phyloP scores from a whole-genome alignment of 768 basidiomycete genomes.

The Hortiboletus campestris region DNA sequence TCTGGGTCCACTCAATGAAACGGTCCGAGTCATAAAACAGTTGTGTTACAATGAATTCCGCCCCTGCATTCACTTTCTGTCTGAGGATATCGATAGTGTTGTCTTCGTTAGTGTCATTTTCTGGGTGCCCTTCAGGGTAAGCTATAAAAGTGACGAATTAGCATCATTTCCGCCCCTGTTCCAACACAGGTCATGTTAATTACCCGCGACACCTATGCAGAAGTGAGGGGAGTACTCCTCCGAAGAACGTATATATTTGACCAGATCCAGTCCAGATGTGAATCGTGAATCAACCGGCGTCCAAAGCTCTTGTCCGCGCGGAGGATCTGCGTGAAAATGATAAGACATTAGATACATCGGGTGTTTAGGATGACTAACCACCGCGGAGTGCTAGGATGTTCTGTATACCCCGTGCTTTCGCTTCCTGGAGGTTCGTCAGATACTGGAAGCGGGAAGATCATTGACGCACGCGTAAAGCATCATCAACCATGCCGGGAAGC shows the following conservation, averaged over 20 bases:
- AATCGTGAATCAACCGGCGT: constrained; percentile 82
- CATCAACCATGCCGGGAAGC: constrained; percentile 83
- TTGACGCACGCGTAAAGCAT: constrained; percentile 69
- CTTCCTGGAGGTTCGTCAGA: constrained; percentile 47
- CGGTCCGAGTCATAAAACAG: constrained; percentile 94
- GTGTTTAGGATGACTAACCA: constrained; percentile 45
- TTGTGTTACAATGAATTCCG: constrained; percentile 95
- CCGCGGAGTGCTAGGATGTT: constrained; percentile 93
- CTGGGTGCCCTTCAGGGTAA: constrained; percentile 89
- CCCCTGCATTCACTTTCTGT: constrained; percentile 89
- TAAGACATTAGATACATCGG: neutral
- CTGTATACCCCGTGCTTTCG: constrained; percentile 77
- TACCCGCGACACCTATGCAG: constrained; percentile 94
- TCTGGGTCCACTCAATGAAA: constrained; percentile 77
- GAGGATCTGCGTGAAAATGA: constrained; percentile 62
- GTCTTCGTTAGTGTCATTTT: constrained; percentile 55
- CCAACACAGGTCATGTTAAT: neutral
- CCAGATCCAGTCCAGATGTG: constrained; percentile 83
- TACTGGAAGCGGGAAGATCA: neutral
- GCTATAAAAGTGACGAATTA: constrained; percentile 42
- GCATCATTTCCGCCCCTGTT: neutral
- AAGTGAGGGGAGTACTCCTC: constrained; percentile 81
- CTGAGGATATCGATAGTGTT: constrained; percentile 69
- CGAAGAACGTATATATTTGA: constrained; percentile 78
- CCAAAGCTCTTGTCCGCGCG: constrained; percentile 93